phyloP scores from a whole-genome alignment of 1,139 yeast genomes.

The Meyerozyma carpophila region DNA sequence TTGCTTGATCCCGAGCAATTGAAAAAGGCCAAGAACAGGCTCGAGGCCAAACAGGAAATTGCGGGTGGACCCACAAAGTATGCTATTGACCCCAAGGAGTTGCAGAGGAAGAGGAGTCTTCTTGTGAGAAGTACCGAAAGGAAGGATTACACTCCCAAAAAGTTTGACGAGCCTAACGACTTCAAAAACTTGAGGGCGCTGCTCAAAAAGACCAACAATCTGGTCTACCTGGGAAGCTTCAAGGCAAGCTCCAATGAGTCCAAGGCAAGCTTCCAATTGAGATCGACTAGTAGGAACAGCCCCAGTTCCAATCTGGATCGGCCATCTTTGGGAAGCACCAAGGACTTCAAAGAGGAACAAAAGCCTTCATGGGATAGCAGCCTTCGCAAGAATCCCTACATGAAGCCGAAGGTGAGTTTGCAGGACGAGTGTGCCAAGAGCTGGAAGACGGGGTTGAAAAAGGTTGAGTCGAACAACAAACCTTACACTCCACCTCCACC shows the following conservation, averaged over 20 bases:
- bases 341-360: not conserved
- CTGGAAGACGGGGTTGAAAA: not conserved
- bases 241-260: not conserved
- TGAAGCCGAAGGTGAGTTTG: not conserved
- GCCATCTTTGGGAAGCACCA: not conserved
- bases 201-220: not conserved
- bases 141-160: not conserved
- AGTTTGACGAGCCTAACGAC: not conserved
- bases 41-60: not conserved
- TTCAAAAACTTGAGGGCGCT: not conserved
- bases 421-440: not conserved
- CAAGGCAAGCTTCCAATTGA: not conserved
- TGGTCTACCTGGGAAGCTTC: not conserved
- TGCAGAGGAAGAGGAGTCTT: not conserved
- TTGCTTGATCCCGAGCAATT: not conserved
- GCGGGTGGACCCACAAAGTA: not conserved
- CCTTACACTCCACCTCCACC: not conserved
- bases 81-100: not conserved
- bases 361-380: not conserved
- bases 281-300: not conserved
- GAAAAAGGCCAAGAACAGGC: not conserved
- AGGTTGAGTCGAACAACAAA: not conserved
- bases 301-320: not conserved
- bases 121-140: not conserved
- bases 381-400: not conserved